phyloP scores from a whole-genome alignment of 2,329 filamentous ascomycete species.

The Fusarium xylarioides region DNA sequence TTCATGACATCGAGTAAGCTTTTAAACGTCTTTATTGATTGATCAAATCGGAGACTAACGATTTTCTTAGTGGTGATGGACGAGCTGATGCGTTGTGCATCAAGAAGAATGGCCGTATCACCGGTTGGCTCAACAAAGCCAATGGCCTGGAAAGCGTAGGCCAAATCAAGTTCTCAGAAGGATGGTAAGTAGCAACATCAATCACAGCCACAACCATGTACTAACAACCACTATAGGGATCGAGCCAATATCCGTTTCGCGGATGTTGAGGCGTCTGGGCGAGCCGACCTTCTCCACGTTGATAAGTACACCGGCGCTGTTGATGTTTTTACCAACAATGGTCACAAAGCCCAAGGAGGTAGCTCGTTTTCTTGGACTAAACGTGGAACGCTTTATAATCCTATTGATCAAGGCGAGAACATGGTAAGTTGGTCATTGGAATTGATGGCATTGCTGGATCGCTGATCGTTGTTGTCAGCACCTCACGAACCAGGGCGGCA shows the following conservation, averaged over 20 bases:
- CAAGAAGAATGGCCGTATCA: not conserved
- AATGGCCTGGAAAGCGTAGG: not conserved
- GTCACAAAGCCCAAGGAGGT: not conserved
- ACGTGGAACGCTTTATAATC: not conserved
- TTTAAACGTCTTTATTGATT: too few species aligned
- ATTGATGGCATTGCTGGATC: rapidly evolving
- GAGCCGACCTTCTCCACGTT: not conserved
- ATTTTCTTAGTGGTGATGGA: not conserved
- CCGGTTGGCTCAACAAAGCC: not conserved
- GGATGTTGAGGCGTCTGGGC: not conserved
- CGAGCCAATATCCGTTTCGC: not conserved
- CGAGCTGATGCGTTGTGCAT: not conserved
- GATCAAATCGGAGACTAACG: too few species aligned
- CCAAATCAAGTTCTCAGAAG: not conserved
- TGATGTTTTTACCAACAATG: not conserved
- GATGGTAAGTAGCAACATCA: not conserved
- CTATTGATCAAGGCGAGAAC: not conserved
- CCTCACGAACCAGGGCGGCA: not conserved
- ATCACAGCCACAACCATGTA: rapidly evolving
- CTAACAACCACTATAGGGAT: not conserved
- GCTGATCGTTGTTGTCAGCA: not conserved
- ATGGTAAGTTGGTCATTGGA: not conserved
- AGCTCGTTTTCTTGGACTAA: not conserved
- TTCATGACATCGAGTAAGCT: not conserved
- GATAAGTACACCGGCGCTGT: not conserved